Base-by-base conservation (phyloP, 495 filamentous ascomycete genomes). In the Friedmanniomyces endolithicus region DNA sequence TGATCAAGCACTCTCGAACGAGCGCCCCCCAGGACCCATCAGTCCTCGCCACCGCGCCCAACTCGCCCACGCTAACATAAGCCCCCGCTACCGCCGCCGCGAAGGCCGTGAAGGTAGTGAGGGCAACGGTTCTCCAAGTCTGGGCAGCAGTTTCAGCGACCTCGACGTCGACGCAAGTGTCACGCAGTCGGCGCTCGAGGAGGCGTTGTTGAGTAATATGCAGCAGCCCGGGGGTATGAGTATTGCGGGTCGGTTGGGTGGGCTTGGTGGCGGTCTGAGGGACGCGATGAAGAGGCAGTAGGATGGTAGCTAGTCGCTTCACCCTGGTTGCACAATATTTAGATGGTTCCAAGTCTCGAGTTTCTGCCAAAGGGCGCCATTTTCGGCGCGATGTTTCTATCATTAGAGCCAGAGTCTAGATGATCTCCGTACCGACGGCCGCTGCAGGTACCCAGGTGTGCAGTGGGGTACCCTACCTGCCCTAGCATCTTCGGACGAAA, bases 121-220 rank as follows among this genome's bases (percentile, higher is more conserved):
- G 49, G 94, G 88, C 61, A 88, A 94, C 56, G 88, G 74, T 48
- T 89, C 87, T 1, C 92, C 89, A 0, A 98, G 94, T 61, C 97
- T 97, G 86, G 88, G 90, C 0, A 95, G 89, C 65, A 95, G 90
- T 66, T 98, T 94, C 65, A 95, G 90, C 68, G 92, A 98, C 72
- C 74, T 98, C 25, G 94, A 97, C 68, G 27, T 31, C 27, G 90
- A 97, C 73, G 80, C 90, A 8, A 94, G 88, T 45, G 87, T 98
- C 22, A 95, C 90, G 16, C 88, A 95, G 64, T 90, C 86, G 16
- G 90, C 90, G 0, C 74, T 98, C 45, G 92, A 98, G 66, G 92
- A 97, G 61, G 88, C 86, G n/a, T 72, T 95, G 24, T 74, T 89
- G 40, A 95, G 89, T 65, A 85, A 89, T 52, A 94, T 98, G 82